Evolutionary conservation across 108 stramenopile genomes (phyloP).

Genomic region (Seminavis robusta): DNA sequence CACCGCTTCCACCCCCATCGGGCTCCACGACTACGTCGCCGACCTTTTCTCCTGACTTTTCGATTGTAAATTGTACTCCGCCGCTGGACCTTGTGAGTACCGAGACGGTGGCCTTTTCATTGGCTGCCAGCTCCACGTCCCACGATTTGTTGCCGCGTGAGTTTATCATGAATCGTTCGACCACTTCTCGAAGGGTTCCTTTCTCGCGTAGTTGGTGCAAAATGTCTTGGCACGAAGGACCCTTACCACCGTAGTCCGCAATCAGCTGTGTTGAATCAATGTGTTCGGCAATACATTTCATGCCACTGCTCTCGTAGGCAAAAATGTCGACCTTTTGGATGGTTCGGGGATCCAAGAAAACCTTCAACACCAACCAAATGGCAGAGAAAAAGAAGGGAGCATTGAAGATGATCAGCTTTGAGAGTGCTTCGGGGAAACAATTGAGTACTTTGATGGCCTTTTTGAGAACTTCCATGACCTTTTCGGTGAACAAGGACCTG

Average conservation of each 20-base stretch:
- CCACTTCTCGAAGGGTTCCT: no score
- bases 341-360: conserved; percentile 1
- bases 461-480: conserved; percentile 3
- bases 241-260: conserved; percentile 13
- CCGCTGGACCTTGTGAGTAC: no score
- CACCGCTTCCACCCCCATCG: no score
- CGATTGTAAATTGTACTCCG: no score
- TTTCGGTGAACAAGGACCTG: conserved; percentile 2
- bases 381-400: conserved; percentile 12
- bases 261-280: conserved; percentile 8
- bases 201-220: conserved; percentile 1
- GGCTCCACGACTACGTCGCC: no score
- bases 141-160: no score
- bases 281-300: background rate
- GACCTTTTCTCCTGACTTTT: no score
- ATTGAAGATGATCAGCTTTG: conserved; percentile 11
- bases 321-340: conserved; percentile 12
- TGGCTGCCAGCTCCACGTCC: no score
- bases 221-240: conserved; percentile 7
- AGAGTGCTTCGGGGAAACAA: conserved; percentile 20
- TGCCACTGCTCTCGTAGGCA: conserved; percentile 6
- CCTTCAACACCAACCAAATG: conserved; percentile 1
- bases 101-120: no score
- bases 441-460: background rate
- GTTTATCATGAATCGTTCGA: no score